Evolutionary conservation across 2,329 filamentous ascomycete species (phyloP).

Genomic region (Calonectria pseudoreteaudii): DNA sequence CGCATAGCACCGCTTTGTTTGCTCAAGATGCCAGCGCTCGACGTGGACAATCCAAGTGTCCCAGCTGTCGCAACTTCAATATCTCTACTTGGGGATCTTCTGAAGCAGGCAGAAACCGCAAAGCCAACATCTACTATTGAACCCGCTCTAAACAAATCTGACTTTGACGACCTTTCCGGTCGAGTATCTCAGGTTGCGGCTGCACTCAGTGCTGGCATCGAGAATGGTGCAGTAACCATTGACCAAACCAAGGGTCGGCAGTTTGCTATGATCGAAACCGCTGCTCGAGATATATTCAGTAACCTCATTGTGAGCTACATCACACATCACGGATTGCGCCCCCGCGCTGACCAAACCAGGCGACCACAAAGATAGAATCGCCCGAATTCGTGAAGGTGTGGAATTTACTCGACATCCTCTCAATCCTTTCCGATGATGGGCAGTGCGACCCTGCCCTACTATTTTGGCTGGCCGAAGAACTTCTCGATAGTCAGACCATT

Average conservation of each 20-base stretch:
- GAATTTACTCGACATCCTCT: slow-evolving; percentile 94
- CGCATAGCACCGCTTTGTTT: slow-evolving; percentile 23
- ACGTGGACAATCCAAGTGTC: slow-evolving; percentile 60
- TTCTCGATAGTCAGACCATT: slow-evolving; percentile 96
- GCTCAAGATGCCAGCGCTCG: slow-evolving; percentile 62
- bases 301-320: slow-evolving; percentile 74
- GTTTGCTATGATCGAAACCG: slow-evolving; percentile 83
- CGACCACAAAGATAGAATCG: slow-evolving; percentile 79
- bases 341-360: slow-evolving; percentile 61
- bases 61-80: slow-evolving; percentile 66
- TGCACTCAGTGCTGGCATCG: slow-evolving; percentile 41
- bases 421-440: slow-evolving; percentile 86
- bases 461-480: slow-evolving; percentile 92
- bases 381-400: slow-evolving; percentile 86
- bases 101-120: slow-evolving; percentile 67
- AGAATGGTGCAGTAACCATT: slow-evolving; percentile 52
- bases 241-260: slow-evolving; percentile 59
- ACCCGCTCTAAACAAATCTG: slow-evolving; percentile 77
- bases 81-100: slow-evolving; percentile 66
- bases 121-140: slow-evolving; percentile 75
- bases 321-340: slow-evolving; percentile 21
- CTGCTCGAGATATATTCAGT: slow-evolving; percentile 84
- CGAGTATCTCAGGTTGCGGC: slow-evolving; percentile 54
- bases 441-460: slow-evolving; percentile 82
- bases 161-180: slow-evolving; percentile 65